phyloP scores from a whole-genome alignment of 768 basidiomycete genomes.

The Xerocomus brunneocitrinus region DNA sequence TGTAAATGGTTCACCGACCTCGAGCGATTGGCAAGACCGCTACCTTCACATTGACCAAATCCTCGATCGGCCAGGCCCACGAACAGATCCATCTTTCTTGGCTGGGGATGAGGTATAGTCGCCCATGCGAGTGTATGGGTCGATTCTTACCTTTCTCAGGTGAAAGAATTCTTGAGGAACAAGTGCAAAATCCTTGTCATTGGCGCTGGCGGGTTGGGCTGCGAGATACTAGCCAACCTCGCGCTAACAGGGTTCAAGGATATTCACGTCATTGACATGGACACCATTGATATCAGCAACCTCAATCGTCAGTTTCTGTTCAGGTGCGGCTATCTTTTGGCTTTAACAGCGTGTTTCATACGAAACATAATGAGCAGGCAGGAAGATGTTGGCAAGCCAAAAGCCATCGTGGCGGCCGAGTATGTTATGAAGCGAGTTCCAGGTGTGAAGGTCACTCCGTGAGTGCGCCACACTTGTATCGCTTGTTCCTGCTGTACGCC shows the following conservation, averaged over 20 bases:
- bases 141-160: constrained; percentile 40
- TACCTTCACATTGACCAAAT: constrained; percentile 86
- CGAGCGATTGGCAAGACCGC: constrained; percentile 52
- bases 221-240: constrained; percentile 95
- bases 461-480: constrained; percentile 31
- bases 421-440: constrained; percentile 96
- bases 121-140: background rate
- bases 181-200: constrained; percentile 94
- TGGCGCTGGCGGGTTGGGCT: constrained; percentile 95
- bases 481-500: constrained; percentile 7
- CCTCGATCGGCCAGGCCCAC: constrained; percentile 80
- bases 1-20: constrained; percentile 34
- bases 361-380: constrained; percentile 40
- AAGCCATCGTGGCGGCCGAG: constrained; percentile 91
- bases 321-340: constrained; percentile 47
- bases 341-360: background rate
- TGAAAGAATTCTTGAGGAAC: constrained; percentile 80
- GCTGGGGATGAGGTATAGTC: constrained; percentile 74
- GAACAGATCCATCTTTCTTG: constrained; percentile 78
- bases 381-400: constrained; percentile 90
- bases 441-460: constrained; percentile 97
- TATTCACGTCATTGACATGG: constrained; percentile 99
- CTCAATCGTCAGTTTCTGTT: constrained; percentile 98
- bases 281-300: constrained; percentile 99
- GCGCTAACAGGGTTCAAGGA: constrained; percentile 96